A percentile compares a stretch with the other conserved stretches of the same genome.
These are phyloP conservation scores for Cutaneotrichosporon dermatis DNA, from an alignment of 1,284 basidiomycete species.

Conservation along the genomic window DNA sequence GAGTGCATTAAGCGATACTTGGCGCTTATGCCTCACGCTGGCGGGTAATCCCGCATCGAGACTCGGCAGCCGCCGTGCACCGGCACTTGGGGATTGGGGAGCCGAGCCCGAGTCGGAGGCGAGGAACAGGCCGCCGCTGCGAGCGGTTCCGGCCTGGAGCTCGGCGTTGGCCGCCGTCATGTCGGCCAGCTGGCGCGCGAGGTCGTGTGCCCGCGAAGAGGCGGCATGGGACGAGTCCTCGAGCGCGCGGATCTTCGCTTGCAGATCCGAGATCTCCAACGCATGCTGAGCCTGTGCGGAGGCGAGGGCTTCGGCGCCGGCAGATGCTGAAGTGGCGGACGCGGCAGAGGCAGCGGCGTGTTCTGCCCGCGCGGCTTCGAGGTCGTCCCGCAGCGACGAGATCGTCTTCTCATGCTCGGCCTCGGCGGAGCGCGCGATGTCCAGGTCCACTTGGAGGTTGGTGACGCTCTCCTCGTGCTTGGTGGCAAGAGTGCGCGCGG, in stretches of 20 bases:
- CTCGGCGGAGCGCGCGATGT: slow-evolving; percentile 2
- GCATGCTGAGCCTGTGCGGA: slow-evolving; percentile 60
- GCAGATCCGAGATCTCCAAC: slow-evolving; percentile 70
- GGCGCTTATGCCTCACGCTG: slow-evolving; percentile 74
- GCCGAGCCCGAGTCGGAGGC: background rate
- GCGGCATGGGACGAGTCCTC: slow-evolving; percentile 69
- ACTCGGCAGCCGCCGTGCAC: background rate
- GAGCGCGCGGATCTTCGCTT: slow-evolving; percentile 67
- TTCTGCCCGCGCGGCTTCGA: background rate
- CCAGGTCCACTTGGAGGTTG: slow-evolving; percentile 9
- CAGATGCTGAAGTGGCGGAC: background rate
- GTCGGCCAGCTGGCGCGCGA: slow-evolving; percentile 60
- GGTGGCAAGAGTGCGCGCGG: background rate
- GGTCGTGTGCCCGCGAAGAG: slow-evolving; percentile 61
- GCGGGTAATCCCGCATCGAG: slow-evolving; percentile 65
- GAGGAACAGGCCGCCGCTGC: slow-evolving; percentile 8
- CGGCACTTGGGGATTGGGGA: background rate
- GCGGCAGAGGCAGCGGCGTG: background rate
- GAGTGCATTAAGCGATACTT: slow-evolving; percentile 77
- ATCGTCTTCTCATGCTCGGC: slow-evolving; percentile 7
- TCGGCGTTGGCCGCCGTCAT: slow-evolving; percentile 23
- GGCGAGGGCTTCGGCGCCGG: slow-evolving; percentile 7
- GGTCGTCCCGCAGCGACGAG: slow-evolving; percentile 4
- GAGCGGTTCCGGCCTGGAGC: slow-evolving; percentile 2
- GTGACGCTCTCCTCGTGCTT: slow-evolving; percentile 6